A percentile compares a stretch with the other conserved stretches of the same genome.
phyloP scores from a whole-genome alignment of 208 protist genomes.

The Herpetomonas tarakana region DNA sequence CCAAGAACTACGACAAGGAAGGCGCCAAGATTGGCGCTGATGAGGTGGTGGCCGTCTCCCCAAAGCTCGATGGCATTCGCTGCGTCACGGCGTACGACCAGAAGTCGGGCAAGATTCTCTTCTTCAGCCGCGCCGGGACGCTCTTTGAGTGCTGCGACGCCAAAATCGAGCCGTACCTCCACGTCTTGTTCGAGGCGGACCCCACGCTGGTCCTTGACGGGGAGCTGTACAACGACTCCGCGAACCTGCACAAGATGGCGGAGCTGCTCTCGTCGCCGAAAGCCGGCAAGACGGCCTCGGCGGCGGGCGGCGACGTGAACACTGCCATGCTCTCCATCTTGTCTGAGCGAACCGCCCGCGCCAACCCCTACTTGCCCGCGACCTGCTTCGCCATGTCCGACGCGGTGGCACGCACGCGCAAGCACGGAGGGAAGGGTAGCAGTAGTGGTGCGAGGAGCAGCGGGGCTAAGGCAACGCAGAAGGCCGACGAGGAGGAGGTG shows the following conservation, averaged over 20 bases:
- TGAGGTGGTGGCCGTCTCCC: conserved; percentile 68
- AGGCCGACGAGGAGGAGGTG: conserved; percentile 13
- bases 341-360: too few relatives aligned
- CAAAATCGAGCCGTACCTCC: conserved; percentile 62
- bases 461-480: not conserved
- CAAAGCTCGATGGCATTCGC: conserved; percentile 91
- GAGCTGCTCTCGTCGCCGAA: conserved; percentile 3
- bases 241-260: conserved; percentile 22
- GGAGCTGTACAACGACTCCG: conserved; percentile 82
- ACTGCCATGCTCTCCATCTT: not conserved
- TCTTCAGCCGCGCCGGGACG: conserved; percentile 83
- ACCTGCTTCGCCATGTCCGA: not conserved
- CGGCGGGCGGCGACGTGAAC: too few relatives aligned
- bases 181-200: conserved; percentile 59
- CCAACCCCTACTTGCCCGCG: too few relatives aligned
- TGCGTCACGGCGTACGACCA: conserved; percentile 74
- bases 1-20: conserved; percentile 74
- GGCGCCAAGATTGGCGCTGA: conserved; percentile 35
- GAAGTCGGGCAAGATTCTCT: conserved; percentile 38
- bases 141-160: conserved; percentile 87
- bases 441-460: not conserved
- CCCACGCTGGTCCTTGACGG: conserved; percentile 81
- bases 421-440: not conserved
- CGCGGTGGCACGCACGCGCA: not conserved
- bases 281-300: not conserved